Conservation (phyloP, 352 stramenopile genomes). For the Phytophthora pluvialis region DNA sequence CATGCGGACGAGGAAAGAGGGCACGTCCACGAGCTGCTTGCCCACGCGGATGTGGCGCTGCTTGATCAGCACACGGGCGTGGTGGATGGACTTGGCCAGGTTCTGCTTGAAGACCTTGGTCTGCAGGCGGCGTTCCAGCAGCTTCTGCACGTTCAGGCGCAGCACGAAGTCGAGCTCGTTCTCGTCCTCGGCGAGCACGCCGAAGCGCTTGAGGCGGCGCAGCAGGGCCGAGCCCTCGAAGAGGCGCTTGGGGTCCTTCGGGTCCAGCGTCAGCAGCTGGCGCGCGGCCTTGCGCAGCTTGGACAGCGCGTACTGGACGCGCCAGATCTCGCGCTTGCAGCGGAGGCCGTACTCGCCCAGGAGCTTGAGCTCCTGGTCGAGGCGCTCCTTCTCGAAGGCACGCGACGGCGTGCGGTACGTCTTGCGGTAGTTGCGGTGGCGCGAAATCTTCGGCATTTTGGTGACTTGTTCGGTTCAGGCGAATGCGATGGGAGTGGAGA, state of each 20-base stretch:
- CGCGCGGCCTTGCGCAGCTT: constrained; percentile 99
- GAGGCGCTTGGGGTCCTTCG: constrained; percentile 98
- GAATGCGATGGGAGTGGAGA: constrained; percentile 70
- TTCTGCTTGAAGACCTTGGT: constrained; percentile 99
- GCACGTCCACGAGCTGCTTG: constrained; percentile 99
- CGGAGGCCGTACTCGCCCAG: constrained; percentile 99
- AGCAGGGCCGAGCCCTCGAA: constrained; percentile 98
- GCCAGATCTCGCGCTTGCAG: constrained; percentile 99
- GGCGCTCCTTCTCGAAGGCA: constrained; percentile 99
- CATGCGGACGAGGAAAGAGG: constrained; percentile 98
- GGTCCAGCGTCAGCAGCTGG: constrained; percentile 97
- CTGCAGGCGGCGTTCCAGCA: constrained; percentile 98
- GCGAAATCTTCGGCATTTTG: constrained; percentile 89
- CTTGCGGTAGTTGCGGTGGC: constrained; percentile 95
- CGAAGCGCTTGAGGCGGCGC: constrained; percentile 96
- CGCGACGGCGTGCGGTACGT: constrained; percentile 99
- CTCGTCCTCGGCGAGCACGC: constrained; percentile 97
- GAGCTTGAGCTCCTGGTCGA: constrained; percentile 99
- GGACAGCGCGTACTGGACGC: constrained; percentile 98
- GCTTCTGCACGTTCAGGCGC: constrained; percentile 98
- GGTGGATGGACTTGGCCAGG: constrained; percentile 99
- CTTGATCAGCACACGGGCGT: constrained; percentile 99
- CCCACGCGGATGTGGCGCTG: constrained; percentile 99
- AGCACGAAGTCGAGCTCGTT: constrained; percentile 98
- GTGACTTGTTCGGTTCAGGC: constrained; percentile 70